phyloP scores from a whole-genome alignment of 2,329 filamentous ascomycete species.

The Claviceps sp. region DNA sequence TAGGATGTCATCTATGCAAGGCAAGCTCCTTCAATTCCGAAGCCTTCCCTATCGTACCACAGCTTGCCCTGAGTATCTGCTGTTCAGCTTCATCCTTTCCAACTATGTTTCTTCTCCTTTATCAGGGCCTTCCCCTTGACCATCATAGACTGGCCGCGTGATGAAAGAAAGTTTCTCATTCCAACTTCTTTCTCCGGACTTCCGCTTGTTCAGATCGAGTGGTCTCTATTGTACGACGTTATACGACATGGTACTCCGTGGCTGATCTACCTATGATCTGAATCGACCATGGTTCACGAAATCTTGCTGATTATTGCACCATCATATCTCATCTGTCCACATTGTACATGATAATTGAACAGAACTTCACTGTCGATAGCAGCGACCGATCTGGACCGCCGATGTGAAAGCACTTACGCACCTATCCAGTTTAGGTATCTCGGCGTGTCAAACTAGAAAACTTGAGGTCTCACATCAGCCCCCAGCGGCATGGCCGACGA shows the following conservation, averaged over 20 bases:
- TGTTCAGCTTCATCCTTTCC: too few relatives aligned
- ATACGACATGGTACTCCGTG: neutral
- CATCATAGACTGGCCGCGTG: neutral
- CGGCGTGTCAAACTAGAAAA: neutral
- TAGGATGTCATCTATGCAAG: too few relatives aligned
- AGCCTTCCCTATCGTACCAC: too few relatives aligned
- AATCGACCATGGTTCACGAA: neutral
- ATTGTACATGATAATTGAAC: neutral
- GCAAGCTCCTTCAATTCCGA: too few relatives aligned
- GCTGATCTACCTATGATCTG: neutral
- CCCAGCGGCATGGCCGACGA: neutral
- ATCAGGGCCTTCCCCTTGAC: neutral
- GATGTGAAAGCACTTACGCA: neutral
- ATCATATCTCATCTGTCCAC: neutral
- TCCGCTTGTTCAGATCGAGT: too few relatives aligned
- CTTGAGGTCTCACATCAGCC: neutral
- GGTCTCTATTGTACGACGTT: neutral
- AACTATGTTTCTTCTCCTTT: too few relatives aligned
- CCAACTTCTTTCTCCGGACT: too few relatives aligned
- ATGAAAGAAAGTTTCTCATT: neutral
- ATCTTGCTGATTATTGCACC: neutral
- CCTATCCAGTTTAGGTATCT: neutral
- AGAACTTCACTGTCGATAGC: neutral
- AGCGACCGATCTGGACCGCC: neutral
- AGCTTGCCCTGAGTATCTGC: too few relatives aligned